A percentile compares a stretch with the other conserved stretches of the same genome.
Evolutionary conservation across 2,329 filamentous ascomycete species (phyloP).

Genomic region (Penicillium palitans): DNA sequence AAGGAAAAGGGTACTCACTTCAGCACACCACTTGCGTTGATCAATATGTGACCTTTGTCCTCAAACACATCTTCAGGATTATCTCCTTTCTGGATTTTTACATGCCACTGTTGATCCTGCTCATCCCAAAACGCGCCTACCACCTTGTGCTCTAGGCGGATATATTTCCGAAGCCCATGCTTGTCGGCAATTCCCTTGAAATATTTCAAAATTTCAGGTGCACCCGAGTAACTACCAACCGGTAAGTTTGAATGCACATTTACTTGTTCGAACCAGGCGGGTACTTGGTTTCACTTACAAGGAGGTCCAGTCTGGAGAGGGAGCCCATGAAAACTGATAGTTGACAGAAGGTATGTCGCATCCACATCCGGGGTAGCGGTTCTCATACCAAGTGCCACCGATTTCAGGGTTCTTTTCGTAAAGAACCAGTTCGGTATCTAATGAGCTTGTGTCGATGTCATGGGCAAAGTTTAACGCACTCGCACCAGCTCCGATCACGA

Average conservation of each 20-base stretch:
- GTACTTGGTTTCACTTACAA: slow-evolving; percentile 9
- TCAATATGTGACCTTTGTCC: slow-evolving; percentile 13
- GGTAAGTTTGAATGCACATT: slow-evolving; percentile 1
- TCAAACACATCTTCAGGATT: slow-evolving; percentile 6
- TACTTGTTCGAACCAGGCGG: slow-evolving; percentile 5
- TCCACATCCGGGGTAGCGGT: slow-evolving; percentile 35
- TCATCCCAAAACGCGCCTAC: slow-evolving; percentile 32
- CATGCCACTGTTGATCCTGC: slow-evolving; percentile 29
- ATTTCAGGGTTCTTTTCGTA: slow-evolving; percentile 40
- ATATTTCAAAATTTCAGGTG: slow-evolving; percentile 32
- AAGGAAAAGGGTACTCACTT: slow-evolving; percentile 7
- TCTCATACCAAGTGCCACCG: slow-evolving; percentile 41
- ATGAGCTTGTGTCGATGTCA: slow-evolving; percentile 14
- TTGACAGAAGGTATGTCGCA: slow-evolving; percentile 35
- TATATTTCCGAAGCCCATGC: slow-evolving; percentile 29
- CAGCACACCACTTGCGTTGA: slow-evolving; percentile 16
- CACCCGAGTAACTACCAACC: slow-evolving; percentile 23
- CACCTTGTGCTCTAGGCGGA: slow-evolving; percentile 29
- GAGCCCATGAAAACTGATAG: slow-evolving; percentile 37
- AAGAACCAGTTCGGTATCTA: slow-evolving; percentile 23
- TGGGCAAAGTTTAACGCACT: slow-evolving; percentile 20
- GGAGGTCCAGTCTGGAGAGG: slow-evolving; percentile 24
- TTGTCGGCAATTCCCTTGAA: slow-evolving; percentile 28
- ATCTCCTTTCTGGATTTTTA: slow-evolving; percentile 23
- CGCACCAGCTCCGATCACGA: slow-evolving; percentile 20